Base-by-base conservation (phyloP, 2,329 filamentous ascomycete genomes). In the Rhinocladiella similis region DNA sequence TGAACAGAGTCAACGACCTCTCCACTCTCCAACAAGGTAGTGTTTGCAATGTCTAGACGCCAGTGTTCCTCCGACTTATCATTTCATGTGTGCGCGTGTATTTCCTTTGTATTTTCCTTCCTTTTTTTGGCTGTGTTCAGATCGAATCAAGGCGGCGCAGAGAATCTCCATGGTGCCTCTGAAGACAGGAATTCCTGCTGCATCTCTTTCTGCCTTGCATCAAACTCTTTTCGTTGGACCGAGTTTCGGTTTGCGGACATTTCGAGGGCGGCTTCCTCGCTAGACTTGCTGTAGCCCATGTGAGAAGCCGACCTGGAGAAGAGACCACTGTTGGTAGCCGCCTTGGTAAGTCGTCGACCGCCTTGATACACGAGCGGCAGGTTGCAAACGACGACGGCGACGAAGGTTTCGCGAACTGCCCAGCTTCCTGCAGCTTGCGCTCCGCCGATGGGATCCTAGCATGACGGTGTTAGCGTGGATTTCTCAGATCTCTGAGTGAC, bases 371-470 rank as follows among this genome's bases (percentile, higher is more conserved):
- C 72, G 67, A 77, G 74, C 1, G 75, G 75, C 4, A 71, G 46
- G 60, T 78, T 77, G 50, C 69, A 68, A 54, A 77, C 72, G 19
- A 77, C 58, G 10, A 77, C 72, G 13, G 74, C 74, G 47, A 77
- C 71, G 47, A 77, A 77, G 35, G 75, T 75, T 62, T 77, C 75
- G 50, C 75, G 74, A 35, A 70, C 71, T 50, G 74, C 73, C 75
- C 75, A 78, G 63, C 67, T 72, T 51, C 74, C 74, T 12, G 73
- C 73, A 63, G 73, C 69, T 54, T 69, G 59, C 47, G 74, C 72
- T 47, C 74, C 73, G 48, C 72, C 68, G 47, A 69, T 63, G 29
- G 70, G 72, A 48, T 70, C 69, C 70, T 71, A 25, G 13, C n/a
- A 16, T 9, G 10, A n/a, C 14, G 12, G 5, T 41, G 14, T 41